These are phyloP conservation scores for Zygosaccharomyces pseudobailii DNA, from an alignment of 1,139 yeast species.

Conservation along the genomic window DNA sequence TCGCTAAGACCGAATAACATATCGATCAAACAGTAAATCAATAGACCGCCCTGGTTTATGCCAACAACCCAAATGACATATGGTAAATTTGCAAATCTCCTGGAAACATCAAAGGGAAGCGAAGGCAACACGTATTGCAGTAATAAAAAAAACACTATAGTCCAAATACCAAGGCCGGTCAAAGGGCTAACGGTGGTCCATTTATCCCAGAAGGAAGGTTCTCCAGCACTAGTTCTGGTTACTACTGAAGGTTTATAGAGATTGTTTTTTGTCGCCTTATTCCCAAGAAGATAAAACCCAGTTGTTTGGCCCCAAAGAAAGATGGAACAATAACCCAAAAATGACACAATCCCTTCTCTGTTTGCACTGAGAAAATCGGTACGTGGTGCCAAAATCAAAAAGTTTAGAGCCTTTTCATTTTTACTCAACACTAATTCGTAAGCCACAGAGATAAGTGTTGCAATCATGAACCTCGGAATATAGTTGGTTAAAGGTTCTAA, in stretches of 20 bases:
- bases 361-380: constrained; percentile 56
- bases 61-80: constrained; percentile 87
- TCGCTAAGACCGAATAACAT: constrained; percentile 20
- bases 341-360: constrained; percentile 83
- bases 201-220: constrained; percentile 24
- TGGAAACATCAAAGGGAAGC: constrained; percentile 55
- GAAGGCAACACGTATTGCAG: constrained; percentile 42
- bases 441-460: constrained; percentile 46
- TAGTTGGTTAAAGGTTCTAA: constrained; percentile 52
- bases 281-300: constrained; percentile 45
- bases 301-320: constrained; percentile 81
- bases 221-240: constrained; percentile 2
- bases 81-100: constrained; percentile 83
- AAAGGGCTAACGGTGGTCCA: constrained; percentile 49
- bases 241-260: constrained; percentile 31
- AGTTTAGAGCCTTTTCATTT: constrained; percentile 51
- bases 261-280: constrained; percentile 32
- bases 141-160: constrained; percentile 39
- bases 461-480: constrained; percentile 58
- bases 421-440: constrained; percentile 56
- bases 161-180: constrained; percentile 43
- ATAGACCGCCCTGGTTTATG: constrained; percentile 60
- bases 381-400: constrained; percentile 51
- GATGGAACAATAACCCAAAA: constrained; percentile 77
- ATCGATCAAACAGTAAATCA: constrained; percentile 49